Evolutionary conservation across 2,329 filamentous ascomycete species (phyloP).

Genomic region (Stagonosporopsis cucurbitacearum): DNA sequence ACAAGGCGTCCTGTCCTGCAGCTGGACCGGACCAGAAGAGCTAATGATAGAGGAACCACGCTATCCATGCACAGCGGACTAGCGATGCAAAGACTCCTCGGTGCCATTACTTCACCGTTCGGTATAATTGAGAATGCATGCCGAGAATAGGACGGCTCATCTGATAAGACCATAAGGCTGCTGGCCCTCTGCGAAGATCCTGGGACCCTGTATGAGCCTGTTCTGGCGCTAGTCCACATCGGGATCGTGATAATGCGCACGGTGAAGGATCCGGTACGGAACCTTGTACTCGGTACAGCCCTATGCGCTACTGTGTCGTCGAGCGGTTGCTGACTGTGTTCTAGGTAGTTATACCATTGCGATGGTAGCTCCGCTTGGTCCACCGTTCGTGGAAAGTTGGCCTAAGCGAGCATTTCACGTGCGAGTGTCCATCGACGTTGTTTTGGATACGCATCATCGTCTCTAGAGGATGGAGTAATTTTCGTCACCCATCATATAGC

Average conservation of each 20-base stretch:
- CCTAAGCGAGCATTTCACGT: background rate
- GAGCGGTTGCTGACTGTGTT: constrained; percentile 1
- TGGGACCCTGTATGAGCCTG: constrained; percentile 10
- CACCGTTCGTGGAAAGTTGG: background rate
- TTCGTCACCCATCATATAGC: too few relatives aligned
- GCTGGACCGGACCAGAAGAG: background rate
- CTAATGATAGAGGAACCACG: background rate
- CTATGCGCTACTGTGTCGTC: background rate
- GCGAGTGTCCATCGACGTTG: background rate
- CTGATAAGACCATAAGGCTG: background rate
- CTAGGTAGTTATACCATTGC: background rate
- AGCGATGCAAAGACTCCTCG: background rate
- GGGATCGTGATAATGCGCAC: constrained; percentile 3
- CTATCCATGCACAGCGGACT: background rate
- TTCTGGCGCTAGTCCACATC: background rate
- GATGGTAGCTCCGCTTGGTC: background rate
- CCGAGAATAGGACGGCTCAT: background rate
- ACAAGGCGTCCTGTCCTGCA: background rate
- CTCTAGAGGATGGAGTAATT: too few relatives aligned
- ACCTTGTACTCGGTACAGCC: constrained; percentile 1
- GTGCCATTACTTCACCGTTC: background rate
- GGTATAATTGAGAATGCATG: background rate
- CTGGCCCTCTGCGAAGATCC: background rate
- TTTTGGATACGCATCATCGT: background rate
- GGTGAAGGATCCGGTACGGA: constrained; percentile 4